Evolutionary conservation across 139 green algal species (phyloP).

Genomic region (Micromonas pusilla): DNA sequence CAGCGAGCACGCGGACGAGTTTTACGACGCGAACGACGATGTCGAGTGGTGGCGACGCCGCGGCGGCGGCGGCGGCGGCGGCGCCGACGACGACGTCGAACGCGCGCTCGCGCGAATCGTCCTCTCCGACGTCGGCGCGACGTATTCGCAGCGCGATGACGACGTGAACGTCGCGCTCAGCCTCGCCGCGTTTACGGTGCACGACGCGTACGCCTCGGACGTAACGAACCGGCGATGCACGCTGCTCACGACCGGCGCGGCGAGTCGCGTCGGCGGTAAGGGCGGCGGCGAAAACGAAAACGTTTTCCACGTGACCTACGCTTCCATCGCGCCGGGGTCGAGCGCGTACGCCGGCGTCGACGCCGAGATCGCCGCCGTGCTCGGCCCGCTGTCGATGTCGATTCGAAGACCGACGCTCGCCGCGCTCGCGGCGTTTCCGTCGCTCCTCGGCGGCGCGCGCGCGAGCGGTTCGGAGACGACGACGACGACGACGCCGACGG

Average conservation of each 20-base stretch:
- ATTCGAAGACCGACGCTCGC: background rate
- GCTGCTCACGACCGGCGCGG: background rate
- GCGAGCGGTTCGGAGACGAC: too few species aligned
- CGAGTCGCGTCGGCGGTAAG: background rate
- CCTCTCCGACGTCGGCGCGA: background rate
- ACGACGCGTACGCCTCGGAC: background rate
- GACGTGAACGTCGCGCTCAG: background rate
- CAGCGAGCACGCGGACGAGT: background rate
- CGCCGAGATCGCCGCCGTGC: background rate
- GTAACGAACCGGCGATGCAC: background rate
- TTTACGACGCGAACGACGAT: background rate
- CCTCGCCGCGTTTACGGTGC: background rate
- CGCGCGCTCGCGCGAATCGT: background rate
- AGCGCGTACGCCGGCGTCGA: background rate
- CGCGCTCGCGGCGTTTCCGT: background rate
- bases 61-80: too few species aligned
- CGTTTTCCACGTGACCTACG: background rate
- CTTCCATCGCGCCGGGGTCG: background rate
- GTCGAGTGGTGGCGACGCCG: background rate
- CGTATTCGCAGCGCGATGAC: background rate
- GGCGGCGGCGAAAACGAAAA: background rate
- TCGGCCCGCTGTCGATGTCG: background rate
- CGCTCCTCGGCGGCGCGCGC: too few species aligned
- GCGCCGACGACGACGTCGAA: background rate
- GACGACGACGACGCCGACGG: background rate